Evolutionary conservation across 176 grass and related monocot genomes (phyloP), one percentile per base, ranked within the genome.

Genomic region (Phragmites australis): DNA sequence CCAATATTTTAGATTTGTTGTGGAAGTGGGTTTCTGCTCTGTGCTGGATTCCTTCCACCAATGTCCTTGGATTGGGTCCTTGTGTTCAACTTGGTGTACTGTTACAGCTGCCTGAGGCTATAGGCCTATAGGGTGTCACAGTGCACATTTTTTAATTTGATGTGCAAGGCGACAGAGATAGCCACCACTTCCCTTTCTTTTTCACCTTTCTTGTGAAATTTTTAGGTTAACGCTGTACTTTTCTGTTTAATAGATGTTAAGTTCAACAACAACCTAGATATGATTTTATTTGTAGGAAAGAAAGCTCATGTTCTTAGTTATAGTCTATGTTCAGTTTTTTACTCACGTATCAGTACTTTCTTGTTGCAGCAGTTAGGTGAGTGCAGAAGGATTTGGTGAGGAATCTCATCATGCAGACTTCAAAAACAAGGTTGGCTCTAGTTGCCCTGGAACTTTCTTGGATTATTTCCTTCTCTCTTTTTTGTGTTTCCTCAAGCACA

Each of bases 351-450:
- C 47, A 65, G 31, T 68, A 39, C 57, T 63, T 51, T 52, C 50
- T 68, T 73, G 31, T 37, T 75, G 80, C 86, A 76, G 93, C 45
- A 57, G 30, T 74, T 54, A 18, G 69, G 73, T 77, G 67, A 65
- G 46, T 11, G 25, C 76, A 57, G 21, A 70, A 76, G 72, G 86
- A 89, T 89, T 80, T 71, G 27, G 50, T 78, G 61, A 63, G 65
- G 55, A 55, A 87, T 75, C 70, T 86, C 82, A 89, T 68, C 60
- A 97, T 97, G 93, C 90, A 97, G 90, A 83, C 76, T 45, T 73
- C 93, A 27, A 97, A 97, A 80, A 72, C 90, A 67, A 97, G 93
- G 93, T 95, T 86, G 74, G 65, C 40, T 56, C 30, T 9, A 65
- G 6, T n/a, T 83, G 65, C 42, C 17, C 74, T 78, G 39, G 25